Evolutionary conservation across 2,329 filamentous ascomycete species (phyloP).

Genomic region (Ceratocystis huliohia): DNA sequence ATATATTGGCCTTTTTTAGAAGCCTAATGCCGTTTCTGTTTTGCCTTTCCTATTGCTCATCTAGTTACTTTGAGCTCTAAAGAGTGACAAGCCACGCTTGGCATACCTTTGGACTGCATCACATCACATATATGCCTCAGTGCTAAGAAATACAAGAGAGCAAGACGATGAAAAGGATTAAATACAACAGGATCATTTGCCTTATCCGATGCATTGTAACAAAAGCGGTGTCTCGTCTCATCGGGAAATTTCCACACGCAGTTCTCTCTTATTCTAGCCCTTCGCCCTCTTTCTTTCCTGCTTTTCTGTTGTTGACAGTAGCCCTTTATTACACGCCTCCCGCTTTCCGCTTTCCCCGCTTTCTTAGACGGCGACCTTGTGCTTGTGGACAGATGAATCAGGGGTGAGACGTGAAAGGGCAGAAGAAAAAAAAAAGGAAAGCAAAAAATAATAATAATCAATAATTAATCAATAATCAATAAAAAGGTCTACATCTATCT

Average conservation of each 20-base stretch:
- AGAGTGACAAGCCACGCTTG: neutral
- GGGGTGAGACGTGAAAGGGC: neutral
- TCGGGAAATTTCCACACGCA: neutral
- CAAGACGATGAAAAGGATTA: neutral
- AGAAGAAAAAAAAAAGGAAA: neutral
- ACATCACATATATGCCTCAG: neutral
- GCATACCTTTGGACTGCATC: neutral
- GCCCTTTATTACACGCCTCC: neutral
- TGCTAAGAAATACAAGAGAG: neutral
- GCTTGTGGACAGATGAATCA: neutral
- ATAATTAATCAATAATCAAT: neutral
- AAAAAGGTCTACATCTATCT: neutral
- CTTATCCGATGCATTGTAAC: conserved; percentile 5
- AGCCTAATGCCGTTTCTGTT: neutral
- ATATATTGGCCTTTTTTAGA: neutral
- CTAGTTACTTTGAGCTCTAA: too few species aligned
- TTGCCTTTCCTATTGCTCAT: too few species aligned
- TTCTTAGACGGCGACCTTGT: neutral
- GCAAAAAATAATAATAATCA: neutral
- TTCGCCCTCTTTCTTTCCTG: neutral
- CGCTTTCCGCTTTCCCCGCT: neutral
- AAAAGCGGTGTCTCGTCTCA: conserved; percentile 2
- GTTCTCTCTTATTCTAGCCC: neutral
- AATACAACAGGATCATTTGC: neutral
- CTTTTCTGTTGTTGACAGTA: too few species aligned